These are phyloP conservation scores for Aspergillus pseudonomiae DNA, from an alignment of 2,329 filamentous ascomycete genomes.

Conservation along the genomic window DNA sequence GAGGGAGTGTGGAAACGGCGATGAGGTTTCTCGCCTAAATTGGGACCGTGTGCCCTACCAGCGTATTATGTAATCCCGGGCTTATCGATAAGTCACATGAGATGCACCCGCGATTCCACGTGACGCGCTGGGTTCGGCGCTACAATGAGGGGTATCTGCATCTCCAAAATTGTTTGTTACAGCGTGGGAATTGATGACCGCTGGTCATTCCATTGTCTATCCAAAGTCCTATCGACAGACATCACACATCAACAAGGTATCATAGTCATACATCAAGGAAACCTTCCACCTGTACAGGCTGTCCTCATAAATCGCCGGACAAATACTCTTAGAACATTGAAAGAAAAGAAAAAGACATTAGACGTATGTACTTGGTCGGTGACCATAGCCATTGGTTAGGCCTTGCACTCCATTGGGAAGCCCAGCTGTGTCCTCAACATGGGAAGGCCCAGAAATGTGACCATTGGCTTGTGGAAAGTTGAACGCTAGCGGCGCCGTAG, in stretches of 20 bases:
- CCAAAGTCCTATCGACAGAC: conserved; percentile 19
- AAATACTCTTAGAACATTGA: conserved; percentile 19
- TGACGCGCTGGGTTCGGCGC: neutral
- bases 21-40: conserved; percentile 33
- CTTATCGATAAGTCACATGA: conserved; percentile 6
- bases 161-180: neutral
- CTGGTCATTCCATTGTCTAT: conserved; percentile 19
- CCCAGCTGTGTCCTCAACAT: conserved; percentile 21
- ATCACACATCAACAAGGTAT: conserved; percentile 41
- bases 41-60: conserved; percentile 20
- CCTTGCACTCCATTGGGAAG: conserved; percentile 32
- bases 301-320: conserved; percentile 18
- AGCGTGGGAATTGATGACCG: neutral
- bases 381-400: conserved; percentile 39
- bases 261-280: conserved; percentile 46
- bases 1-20: conserved; percentile 26
- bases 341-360: conserved; percentile 34
- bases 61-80: conserved; percentile 10
- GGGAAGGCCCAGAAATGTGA: conserved; percentile 27
- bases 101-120: neutral
- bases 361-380: conserved; percentile 45
- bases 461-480: conserved; percentile 35
- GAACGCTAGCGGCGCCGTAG: conserved; percentile 21
- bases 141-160: neutral
- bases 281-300: conserved; percentile 35